Evolutionary conservation across 164 flowering plant species (phyloP), one percentile per base, ranked within the genome.

Genomic region (Amborella trichopoda): DNA sequence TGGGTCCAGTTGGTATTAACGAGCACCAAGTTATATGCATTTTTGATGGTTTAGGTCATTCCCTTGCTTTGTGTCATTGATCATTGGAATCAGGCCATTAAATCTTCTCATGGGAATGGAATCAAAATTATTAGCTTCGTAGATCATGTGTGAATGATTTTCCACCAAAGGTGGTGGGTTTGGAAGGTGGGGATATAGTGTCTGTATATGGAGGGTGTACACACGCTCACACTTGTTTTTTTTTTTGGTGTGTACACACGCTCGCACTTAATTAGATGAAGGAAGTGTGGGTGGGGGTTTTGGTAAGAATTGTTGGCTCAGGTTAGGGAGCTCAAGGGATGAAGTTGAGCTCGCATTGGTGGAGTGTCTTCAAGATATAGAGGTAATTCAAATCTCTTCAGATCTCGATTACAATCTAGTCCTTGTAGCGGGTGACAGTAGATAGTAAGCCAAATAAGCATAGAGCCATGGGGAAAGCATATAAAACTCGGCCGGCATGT

Each of bases 41-140:
- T 45, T 74, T 87, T 44, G 59, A 87, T 14, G 98, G 96, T n/a
- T 74, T 83, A 26, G 98, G 93, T 16, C 96, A 83, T 71, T 86
- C 83, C 44, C 45, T 91, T 43, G 82, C 91, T 17, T 59, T 86
- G 5, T 86, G 82, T 65, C 37, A 61, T 8, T 26, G 47, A 22
- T 40, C 44, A 22, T n/a, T n/a, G n/a, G n/a, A n/a, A n/a, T 2
- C 58, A 58, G 33, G 0, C 69, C 94, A 28, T 86, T n/a, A n/a
- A n/a, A n/a, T n/a, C n/a, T n/a, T n/a, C n/a, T n/a, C n/a, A n/a
- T n/a, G 95, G 95, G 97, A 94, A 30, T 86, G 91, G 97, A 83
- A 83, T 58, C 62, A 40, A 44, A 70, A 53, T 50, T 74, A 64
- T 50, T 89, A 81, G 66, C 87, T 81, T 4, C 89, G 96, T 14